These are phyloP conservation scores for Thalassiosira profunda DNA, from an alignment of 108 stramenopile genomes.

Conservation along the genomic window DNA sequence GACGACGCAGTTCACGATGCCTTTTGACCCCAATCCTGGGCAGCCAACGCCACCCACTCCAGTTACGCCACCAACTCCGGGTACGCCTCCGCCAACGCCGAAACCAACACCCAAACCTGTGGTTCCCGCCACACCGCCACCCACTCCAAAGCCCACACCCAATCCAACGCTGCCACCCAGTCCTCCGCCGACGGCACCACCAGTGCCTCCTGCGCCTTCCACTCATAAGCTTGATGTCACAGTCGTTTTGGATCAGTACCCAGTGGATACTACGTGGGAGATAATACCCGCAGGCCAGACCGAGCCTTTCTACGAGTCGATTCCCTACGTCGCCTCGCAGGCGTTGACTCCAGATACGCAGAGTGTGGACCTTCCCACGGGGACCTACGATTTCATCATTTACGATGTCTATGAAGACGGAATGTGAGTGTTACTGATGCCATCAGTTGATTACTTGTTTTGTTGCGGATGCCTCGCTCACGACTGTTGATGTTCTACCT, in stretches of 20 bases:
- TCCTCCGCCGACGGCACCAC: neutral
- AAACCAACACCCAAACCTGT: neutral
- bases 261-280: slow-evolving; percentile 15
- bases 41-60: neutral
- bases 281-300: slow-evolving; percentile 1
- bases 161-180: slow-evolving; percentile 1
- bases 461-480: neutral
- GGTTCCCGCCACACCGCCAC: neutral
- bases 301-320: neutral
- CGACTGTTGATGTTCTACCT: neutral
- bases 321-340: slow-evolving; percentile 2
- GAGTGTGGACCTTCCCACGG: slow-evolving; percentile 4
- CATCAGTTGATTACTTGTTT: neutral
- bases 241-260: slow-evolving; percentile 16
- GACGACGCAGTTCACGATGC: neutral
- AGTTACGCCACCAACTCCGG: neutral
- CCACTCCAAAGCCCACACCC: neutral
- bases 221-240: slow-evolving; percentile 1
- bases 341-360: neutral
- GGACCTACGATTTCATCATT: slow-evolving; percentile 15
- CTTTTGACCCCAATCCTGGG: neutral
- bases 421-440: slow-evolving; percentile 4
- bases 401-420: slow-evolving; percentile 23
- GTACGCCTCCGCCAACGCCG: neutral
- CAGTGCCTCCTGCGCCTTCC: neutral